Percentiles rank a stretch among this genome's conserved stretches.
Evolutionary conservation across 805 yeast genomes (phyloP).

Genomic region (Wickerhamiella kazuoi): DNA sequence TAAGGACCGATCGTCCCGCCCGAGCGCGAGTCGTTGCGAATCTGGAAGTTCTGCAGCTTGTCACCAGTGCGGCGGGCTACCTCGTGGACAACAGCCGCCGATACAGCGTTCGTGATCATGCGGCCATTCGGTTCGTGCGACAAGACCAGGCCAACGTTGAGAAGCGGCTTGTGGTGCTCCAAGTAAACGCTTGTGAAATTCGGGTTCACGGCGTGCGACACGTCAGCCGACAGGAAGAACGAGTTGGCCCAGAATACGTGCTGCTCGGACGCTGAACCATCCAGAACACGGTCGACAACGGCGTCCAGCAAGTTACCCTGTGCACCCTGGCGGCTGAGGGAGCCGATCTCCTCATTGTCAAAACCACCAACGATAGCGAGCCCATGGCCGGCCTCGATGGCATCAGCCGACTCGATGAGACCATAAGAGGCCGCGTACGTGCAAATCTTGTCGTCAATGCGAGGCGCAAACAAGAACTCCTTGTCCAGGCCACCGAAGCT

Average conservation of each 20-base stretch:
- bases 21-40: slow-evolving; percentile 66
- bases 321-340: slow-evolving; percentile 66
- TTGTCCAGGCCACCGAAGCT: slow-evolving; percentile 56
- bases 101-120: slow-evolving; percentile 67
- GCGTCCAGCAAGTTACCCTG: slow-evolving; percentile 57
- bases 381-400: slow-evolving; percentile 18
- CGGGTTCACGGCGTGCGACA: slow-evolving; percentile 67
- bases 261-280: slow-evolving; percentile 18
- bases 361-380: slow-evolving; percentile 42
- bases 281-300: slow-evolving; percentile 34
- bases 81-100: slow-evolving; percentile 51
- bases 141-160: slow-evolving; percentile 57
- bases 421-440: slow-evolving; percentile 54
- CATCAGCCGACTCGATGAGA: slow-evolving; percentile 31
- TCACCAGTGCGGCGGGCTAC: slow-evolving; percentile 50
- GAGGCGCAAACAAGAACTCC: slow-evolving; percentile 66
- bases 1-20: slow-evolving; percentile 82
- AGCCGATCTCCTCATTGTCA: slow-evolving; percentile 77
- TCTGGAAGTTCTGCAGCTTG: slow-evolving; percentile 60
- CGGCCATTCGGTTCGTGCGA: slow-evolving; percentile 65
- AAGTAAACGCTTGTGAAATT: slow-evolving; percentile 40
- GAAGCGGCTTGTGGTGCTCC: slow-evolving; percentile 63
- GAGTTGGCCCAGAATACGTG: slow-evolving; percentile 49
- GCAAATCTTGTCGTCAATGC: slow-evolving; percentile 74
- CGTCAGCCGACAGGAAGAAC: slow-evolving; percentile 68